These are phyloP conservation scores for Amauroascus niger DNA, from an alignment of 2,329 filamentous ascomycete species.

Conservation along the genomic window DNA sequence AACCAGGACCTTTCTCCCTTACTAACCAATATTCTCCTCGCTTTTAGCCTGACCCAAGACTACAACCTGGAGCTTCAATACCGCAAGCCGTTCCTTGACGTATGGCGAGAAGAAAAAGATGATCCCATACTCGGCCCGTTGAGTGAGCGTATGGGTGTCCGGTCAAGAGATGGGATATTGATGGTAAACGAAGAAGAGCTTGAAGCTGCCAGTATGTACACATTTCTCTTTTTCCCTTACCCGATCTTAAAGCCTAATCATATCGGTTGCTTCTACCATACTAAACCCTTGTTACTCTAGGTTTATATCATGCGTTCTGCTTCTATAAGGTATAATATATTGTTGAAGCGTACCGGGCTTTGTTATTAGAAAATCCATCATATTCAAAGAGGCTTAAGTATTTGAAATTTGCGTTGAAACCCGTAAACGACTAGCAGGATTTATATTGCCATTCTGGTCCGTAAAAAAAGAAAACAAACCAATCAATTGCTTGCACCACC, in stretches of 20 bases:
- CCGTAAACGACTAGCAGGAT: neutral
- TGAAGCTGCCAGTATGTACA: conserved; percentile 63
- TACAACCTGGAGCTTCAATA: conserved; percentile 96
- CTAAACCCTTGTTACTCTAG: conserved; percentile 20
- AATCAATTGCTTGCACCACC: neutral
- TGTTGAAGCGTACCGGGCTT: neutral
- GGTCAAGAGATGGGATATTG: conserved; percentile 58
- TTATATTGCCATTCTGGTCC: neutral
- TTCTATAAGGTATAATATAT: conserved; percentile 75
- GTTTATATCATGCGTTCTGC: conserved; percentile 88
- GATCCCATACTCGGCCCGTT: conserved; percentile 69
- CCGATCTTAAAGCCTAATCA: neutral
- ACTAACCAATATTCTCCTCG: neutral
- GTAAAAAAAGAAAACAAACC: neutral
- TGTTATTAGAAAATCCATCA: too few relatives aligned
- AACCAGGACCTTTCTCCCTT: neutral
- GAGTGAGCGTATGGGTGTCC: conserved; percentile 92
- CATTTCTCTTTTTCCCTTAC: neutral
- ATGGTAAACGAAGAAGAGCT: conserved; percentile 76
- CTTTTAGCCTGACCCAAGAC: conserved; percentile 64
- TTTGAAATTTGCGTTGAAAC: neutral
- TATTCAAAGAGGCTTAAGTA: too few relatives aligned
- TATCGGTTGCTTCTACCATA: neutral
- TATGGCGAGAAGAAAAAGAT: conserved; percentile 87
- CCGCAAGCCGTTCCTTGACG: conserved; percentile 77